Evolutionary conservation across 331 rosid genomes (phyloP), one percentile per base, ranked within the genome.

Genomic region (Acacia pycnantha): DNA sequence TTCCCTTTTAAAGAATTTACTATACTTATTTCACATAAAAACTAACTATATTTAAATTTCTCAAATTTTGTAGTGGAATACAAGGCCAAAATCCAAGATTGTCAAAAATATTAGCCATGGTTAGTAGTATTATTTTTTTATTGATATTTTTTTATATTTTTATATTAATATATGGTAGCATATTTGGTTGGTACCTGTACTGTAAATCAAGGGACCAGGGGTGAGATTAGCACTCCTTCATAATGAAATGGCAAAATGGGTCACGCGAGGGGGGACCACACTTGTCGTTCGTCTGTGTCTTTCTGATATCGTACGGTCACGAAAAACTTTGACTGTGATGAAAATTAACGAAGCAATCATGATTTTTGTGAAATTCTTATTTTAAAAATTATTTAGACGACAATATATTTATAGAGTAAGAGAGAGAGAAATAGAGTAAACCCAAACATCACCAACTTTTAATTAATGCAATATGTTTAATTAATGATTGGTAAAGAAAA

Each of bases 191-290:
- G 14, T 44, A 8, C 11, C 2, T 41, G 9, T 8, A 41, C 54
- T 3, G 21, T 15, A 48, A 48, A 48, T 4, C 1, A 4, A 48
- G 18, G 61, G 24, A 54, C 10, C 24, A 21, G 1, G 3, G 47
- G 47, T 19, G 27, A 37, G 27, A 18, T 0, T 35, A 1, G 73
- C 3, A 8, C 16, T 21, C 24, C 16, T 19, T 13, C 3, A 41
- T 4, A 40, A 24, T 4, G 53, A 40, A 8, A 41, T 11, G 56
- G 56, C 46, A 43, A 43, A 3, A 3, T 44, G 29, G 33, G 74
- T 40, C 35, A 70, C 74, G 74, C 22, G 53, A 70, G 21, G 33
- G 53, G 53, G 74, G 74, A 70, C 74, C 74, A 70, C 74, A 11
- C 31, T n/a, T 12, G 41, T 43, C 75, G 44, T 24, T 44, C 22